A percentile compares a stretch with the other conserved stretches of the same genome.
Conservation (phyloP, 306 rosid species). For the Crotalaria pallida region DNA sequence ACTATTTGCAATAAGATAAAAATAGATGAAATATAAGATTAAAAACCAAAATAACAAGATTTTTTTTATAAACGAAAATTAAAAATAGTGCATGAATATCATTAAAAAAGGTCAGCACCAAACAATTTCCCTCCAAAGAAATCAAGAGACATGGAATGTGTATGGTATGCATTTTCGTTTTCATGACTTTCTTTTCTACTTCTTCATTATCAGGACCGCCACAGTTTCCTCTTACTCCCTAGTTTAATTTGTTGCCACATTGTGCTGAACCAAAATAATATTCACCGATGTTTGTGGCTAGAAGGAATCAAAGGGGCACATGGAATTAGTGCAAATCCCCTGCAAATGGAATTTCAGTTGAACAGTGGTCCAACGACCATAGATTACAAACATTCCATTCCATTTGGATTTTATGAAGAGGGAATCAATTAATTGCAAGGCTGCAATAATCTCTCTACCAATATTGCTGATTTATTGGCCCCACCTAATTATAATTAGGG, state of each 20-base stretch:
- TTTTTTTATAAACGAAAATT: too few relatives aligned
- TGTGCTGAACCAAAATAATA: not conserved
- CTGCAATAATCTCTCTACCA: not conserved
- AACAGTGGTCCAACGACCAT: conserved; percentile 24
- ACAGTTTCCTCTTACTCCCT: not conserved
- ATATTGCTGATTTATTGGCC: not conserved
- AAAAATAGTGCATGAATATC: too few relatives aligned
- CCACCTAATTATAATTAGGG: not conserved
- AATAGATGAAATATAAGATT: too few relatives aligned
- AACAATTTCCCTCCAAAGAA: too few relatives aligned
- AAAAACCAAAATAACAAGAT: too few relatives aligned
- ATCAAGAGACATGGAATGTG: not conserved
- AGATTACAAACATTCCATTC: not conserved
- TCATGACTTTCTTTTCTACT: conserved; percentile 1
- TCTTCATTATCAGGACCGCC: not conserved
- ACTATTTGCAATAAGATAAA: too few relatives aligned
- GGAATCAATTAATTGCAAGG: not conserved
- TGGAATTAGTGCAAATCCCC: conserved; percentile 14
- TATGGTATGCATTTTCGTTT: not conserved
- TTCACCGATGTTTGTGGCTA: conserved; percentile 2
- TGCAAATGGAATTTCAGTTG: conserved; percentile 9
- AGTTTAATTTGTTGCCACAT: not conserved
- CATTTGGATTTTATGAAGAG: not conserved
- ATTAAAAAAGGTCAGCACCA: too few relatives aligned
- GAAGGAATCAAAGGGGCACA: not conserved